Percentiles rank a stretch among this genome's conserved stretches.
These are phyloP conservation scores for Cutaneotrichosporon curvatum DNA, from an alignment of 1,284 basidiomycete species.

Conservation along the genomic window DNA sequence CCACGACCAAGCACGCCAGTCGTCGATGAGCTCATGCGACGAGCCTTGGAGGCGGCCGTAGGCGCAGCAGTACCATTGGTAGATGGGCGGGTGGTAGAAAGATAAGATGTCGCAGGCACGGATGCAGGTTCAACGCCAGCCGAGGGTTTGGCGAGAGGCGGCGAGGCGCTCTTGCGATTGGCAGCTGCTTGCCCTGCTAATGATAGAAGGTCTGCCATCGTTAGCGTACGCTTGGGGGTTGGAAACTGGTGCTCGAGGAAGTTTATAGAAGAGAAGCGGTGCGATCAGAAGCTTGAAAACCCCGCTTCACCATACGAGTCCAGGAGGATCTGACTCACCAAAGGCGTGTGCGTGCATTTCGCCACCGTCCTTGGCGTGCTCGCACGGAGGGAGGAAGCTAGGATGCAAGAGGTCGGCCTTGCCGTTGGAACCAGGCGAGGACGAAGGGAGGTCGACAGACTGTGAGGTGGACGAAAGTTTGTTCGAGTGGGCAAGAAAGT, in stretches of 20 bases:
- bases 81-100: constrained; percentile 30
- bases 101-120: constrained; percentile 31
- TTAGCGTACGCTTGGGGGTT: no score
- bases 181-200: constrained; percentile 16
- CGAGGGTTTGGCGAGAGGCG: not conserved
- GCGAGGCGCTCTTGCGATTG: not conserved
- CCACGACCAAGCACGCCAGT: constrained; percentile 41
- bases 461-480: not conserved
- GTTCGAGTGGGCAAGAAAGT: constrained; percentile 3
- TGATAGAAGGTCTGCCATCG: constrained; percentile 32
- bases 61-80: constrained; percentile 5
- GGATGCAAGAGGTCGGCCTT: constrained; percentile 35
- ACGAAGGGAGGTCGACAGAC: constrained; percentile 11
- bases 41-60: constrained; percentile 19
- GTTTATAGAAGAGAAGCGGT: no score
- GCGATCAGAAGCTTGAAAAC: no score
- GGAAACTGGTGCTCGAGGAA: no score
- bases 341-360: constrained; percentile 44
- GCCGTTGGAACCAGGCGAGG: constrained; percentile 3
- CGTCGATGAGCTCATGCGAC: constrained; percentile 40
- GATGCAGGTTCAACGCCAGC: constrained; percentile 24
- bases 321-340: no score
- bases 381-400: constrained; percentile 39
- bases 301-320: no score
- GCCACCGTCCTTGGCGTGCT: constrained; percentile 32